Conservation (phyloP, 2,329 filamentous ascomycete species). For the Fusarium mundagurra region DNA sequence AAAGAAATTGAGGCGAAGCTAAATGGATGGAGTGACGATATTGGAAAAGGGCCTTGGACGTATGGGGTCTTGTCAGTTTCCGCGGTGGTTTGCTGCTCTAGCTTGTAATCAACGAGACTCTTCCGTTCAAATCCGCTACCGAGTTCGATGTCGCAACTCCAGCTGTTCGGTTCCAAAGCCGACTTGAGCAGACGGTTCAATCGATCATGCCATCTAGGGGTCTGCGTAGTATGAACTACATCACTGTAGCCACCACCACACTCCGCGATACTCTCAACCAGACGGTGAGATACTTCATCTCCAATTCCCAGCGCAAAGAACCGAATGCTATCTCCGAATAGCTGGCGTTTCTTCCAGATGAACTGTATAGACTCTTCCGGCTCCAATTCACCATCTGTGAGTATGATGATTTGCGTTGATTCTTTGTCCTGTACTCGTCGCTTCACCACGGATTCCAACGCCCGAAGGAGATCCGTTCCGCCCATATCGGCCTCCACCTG, state of each 20-base stretch:
- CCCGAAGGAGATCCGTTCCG: rapidly evolving
- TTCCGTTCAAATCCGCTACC: rapidly evolving
- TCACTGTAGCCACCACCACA: background rate
- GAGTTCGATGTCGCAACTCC: background rate
- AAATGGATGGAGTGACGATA: background rate
- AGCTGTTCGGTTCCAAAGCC: rapidly evolving
- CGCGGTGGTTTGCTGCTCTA: rapidly evolving
- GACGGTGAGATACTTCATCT: rapidly evolving
- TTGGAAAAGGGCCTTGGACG: background rate
- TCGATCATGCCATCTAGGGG: background rate
- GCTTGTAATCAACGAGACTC: rapidly evolving
- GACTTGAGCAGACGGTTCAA: rapidly evolving
- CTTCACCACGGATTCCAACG: rapidly evolving
- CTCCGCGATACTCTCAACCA: background rate
- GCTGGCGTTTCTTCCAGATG: background rate
- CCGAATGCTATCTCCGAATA: rapidly evolving
- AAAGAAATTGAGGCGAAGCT: background rate
- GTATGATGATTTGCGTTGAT: background rate
- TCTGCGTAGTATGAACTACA: background rate
- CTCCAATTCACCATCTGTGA: background rate
- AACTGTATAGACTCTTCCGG: background rate
- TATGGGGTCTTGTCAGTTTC: background rate
- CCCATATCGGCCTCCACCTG: background rate
- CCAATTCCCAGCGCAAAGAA: background rate
- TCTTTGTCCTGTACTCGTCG: rapidly evolving